Base-by-base conservation (phyloP, 176 grass and related monocot genomes). In the Cymbopogon citratus region DNA sequence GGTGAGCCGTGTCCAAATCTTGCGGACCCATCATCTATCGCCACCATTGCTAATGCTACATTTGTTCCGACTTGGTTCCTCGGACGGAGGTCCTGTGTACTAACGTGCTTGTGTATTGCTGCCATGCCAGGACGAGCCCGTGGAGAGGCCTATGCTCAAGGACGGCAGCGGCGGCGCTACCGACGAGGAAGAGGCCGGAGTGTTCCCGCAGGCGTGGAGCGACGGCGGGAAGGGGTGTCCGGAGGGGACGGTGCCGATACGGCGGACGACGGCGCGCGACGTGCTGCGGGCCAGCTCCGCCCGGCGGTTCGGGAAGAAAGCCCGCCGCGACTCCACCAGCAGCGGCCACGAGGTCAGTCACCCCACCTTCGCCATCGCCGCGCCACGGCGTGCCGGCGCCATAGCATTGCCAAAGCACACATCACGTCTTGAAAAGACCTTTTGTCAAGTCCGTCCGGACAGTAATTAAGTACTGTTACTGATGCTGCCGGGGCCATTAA, bases 311-410 rank as follows among this genome's bases (percentile, higher is more conserved):
- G 94, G 86, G 6, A 93, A 81, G 94, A 97, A 97, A 83, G 38
- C 83, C 10, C 87, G 91, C 14, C 94, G 94, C 56, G 94, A 97
- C 85, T 97, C 94, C 23, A 93, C 88, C 35, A 91, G 86, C 81
- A 79, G 64, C 84, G 89, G 78, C 63, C 94, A 97, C 41, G 94
- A 97, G 94, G 94, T 97, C 77, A 80, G 90, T 80, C 66, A 1
- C 45, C 11, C n/a, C 11, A 3, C 0, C 19, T 23, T n/a, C 21
- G 3, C 21, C 12, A 16, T 49, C 16, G 21, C 66, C 11, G 1
- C 38, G 38, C 12, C 34, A 1, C 14, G 13, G 44, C 44, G 12
- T 46, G 43, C 44, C 13, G 3, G 35, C 7, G 24, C 25, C 56
- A 61, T 48, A 18, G 35, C 75, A 63, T 5, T 41, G 52, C 74